A percentile compares a stretch with the other conserved stretches of the same genome.
phyloP scores from a whole-genome alignment of 2,329 filamentous ascomycete genomes.

The Fusarium marasasianum region DNA sequence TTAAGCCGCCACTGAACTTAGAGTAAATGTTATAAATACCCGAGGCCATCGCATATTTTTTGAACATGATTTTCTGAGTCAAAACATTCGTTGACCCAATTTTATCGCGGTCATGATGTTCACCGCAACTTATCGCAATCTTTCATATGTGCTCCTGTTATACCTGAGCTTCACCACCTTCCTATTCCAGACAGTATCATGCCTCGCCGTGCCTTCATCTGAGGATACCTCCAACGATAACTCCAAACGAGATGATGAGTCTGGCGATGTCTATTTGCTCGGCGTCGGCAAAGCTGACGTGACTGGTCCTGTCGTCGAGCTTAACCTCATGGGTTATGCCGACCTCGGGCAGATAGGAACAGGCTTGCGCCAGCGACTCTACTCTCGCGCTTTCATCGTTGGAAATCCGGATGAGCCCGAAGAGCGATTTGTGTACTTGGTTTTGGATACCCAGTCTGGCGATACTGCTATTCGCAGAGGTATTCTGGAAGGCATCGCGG shows the following conservation, averaged over 20 bases:
- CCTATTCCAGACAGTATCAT: background rate
- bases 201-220: background rate
- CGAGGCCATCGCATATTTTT: accelerated
- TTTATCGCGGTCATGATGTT: background rate
- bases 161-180: background rate
- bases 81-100: background rate
- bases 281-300: constrained; percentile 9
- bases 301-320: constrained; percentile 6
- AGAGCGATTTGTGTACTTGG: background rate
- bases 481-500: background rate
- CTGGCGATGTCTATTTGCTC: background rate
- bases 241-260: background rate
- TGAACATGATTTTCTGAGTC: accelerated
- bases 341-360: background rate
- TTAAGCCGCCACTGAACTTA: background rate
- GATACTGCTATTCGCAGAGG: constrained; percentile 3
- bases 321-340: constrained; percentile 15
- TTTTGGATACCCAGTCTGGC: background rate
- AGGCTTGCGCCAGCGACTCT: background rate
- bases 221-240: accelerated
- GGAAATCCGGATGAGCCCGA: background rate
- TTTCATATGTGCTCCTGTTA: background rate
- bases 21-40: background rate
- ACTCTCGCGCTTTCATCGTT: background rate
- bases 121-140: background rate